These are phyloP conservation scores for Moesziomyces antarcticus DNA, from an alignment of 1,284 basidiomycete species.

Conservation along the genomic window DNA sequence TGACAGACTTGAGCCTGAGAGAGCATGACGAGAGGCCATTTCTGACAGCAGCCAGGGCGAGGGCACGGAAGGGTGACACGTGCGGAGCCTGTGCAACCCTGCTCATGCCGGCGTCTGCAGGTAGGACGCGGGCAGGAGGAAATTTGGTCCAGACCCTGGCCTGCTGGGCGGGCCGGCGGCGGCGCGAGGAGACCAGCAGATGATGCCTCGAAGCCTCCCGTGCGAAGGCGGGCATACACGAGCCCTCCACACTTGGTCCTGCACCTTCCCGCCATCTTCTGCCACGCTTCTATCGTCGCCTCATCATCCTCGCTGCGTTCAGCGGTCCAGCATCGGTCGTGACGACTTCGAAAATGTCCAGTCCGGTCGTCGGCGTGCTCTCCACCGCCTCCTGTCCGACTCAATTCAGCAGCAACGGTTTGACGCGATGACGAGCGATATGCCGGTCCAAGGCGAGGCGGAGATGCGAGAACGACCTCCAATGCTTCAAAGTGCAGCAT, in stretches of 20 bases:
- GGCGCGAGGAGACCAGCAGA: too few relatives aligned
- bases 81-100: too few relatives aligned
- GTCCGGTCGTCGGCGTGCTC: neutral
- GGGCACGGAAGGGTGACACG: too few relatives aligned
- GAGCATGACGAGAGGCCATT: too few relatives aligned
- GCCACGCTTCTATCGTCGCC: neutral
- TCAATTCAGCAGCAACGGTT: neutral
- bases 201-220: too few relatives aligned
- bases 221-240: too few relatives aligned
- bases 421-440: neutral
- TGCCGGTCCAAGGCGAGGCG: too few relatives aligned
- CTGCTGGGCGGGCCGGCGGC: too few relatives aligned
- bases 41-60: too few relatives aligned
- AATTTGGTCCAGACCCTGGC: neutral
- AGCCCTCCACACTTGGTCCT: too few relatives aligned
- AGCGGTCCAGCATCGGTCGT: too few relatives aligned
- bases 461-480: slow-evolving; percentile 6
- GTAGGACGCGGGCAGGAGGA: neutral
- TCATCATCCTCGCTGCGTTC: neutral
- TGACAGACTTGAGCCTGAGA: too few relatives aligned
- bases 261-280: neutral
- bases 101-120: neutral
- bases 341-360: neutral
- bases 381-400: neutral
- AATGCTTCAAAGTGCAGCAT: slow-evolving; percentile 18